Base-by-base conservation (phyloP, 345 rosid species). In the Boechera retrofracta region DNA sequence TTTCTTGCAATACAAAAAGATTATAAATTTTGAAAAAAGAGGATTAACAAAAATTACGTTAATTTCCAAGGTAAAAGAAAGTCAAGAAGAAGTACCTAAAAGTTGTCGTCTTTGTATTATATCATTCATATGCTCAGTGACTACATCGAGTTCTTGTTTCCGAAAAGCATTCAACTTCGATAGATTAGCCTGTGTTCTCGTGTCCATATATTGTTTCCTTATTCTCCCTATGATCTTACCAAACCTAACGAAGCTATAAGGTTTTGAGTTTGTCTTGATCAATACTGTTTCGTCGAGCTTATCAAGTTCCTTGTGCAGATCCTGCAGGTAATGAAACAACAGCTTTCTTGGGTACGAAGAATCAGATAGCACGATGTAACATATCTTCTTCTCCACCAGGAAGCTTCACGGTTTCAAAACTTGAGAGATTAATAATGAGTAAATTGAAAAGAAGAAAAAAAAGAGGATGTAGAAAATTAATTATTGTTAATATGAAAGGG, bases 271-370 rank as follows among this genome's bases (percentile, higher is more conserved):
- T 44, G 62, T 86, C 12, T 80, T 38, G 16, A 84, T 21, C 48
- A 61, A 2, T 59, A 63, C 62, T 64, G 63, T 56, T 21, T 55
- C 58, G 7, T 86, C 83, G 33, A 89, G 71, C 60, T 76, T 74
- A 62, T 82, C 71, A 81, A 87, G 61, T 79, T 86, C 92, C 80
- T 67, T 79, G 0, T 80, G 82, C 69, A 86, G 77, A 79, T 89
- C 87, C 29, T 84, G 84, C 13, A 89, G 84, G 82, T 78, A 85
- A 71, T 77, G 80, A 83, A 89, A 89, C 59, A 87, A 82, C 49
- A 89, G 83, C 83, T 86, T 89, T 85, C 87, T 82, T 66, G 91
- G 91, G 77, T 89, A 89, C 10, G 88, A 80, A 69, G 86, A 81
- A 67, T 87, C 88, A 54, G 86, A 79, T 61, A 89, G 77, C 15